phyloP scores from a whole-genome alignment of 768 basidiomycete species.

The Boletus pseudopeckii region DNA sequence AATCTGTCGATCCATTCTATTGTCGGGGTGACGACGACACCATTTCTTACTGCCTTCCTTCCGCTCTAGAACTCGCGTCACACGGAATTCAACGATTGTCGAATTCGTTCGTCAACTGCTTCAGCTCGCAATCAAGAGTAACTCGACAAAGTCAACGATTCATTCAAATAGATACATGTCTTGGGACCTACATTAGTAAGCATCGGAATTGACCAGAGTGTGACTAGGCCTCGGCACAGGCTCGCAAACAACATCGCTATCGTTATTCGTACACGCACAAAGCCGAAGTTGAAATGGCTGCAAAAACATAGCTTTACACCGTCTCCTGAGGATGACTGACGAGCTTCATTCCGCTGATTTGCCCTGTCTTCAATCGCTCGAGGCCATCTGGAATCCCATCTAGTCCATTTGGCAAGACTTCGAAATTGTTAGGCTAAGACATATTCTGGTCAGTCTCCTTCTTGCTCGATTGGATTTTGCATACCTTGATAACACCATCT shows the following conservation, averaged over 20 bases:
- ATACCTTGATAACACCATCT: constrained; percentile 26
- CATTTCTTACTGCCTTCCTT: not conserved
- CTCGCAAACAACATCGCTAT: not conserved
- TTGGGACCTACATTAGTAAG: not conserved
- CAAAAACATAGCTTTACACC: constrained; percentile 2
- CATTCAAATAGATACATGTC: constrained; percentile 7
- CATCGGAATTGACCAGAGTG: not conserved
- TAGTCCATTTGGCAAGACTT: constrained; percentile 43
- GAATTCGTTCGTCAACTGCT: not conserved
- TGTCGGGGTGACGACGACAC: not conserved
- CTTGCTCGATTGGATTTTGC: not conserved
- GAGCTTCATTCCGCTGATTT: constrained; percentile 45
- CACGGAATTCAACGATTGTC: not conserved
- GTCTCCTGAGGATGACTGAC: constrained; percentile 42
- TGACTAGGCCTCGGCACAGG: not conserved
- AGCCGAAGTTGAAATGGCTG: not conserved
- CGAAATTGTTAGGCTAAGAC: constrained; percentile 37
- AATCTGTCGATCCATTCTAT: not conserved
- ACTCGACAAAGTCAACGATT: not conserved
- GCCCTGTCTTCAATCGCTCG: constrained; percentile 32
- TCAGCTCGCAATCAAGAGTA: not conserved
- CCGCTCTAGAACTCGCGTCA: not conserved
- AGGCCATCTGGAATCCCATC: constrained; percentile 36
- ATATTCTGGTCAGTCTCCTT: not conserved
- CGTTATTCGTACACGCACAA: constrained; percentile 17